Evolutionary conservation across 768 basidiomycete species (phyloP), one percentile per base, ranked within the genome.

Genomic region (Trametes cubensis): DNA sequence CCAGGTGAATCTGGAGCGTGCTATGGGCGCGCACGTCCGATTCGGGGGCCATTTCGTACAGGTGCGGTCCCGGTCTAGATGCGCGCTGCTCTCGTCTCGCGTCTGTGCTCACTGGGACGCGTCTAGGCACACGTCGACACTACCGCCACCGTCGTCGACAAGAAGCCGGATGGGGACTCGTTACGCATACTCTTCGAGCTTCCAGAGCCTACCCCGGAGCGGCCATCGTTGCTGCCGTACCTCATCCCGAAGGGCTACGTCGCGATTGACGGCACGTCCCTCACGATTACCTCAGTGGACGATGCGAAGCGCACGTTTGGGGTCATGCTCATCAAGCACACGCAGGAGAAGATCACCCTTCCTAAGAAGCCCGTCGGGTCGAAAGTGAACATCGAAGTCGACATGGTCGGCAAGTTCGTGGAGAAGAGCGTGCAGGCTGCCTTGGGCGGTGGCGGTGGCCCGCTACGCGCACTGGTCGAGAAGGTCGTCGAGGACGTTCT

Each of bases 41-140:
- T 97, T 98, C 69, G 97, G 97, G 25, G 97, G 97, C 13, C 97
- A 99, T 73, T 95, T 95, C 72, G 97, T 99, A 21, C 96, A 98
- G 85, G 95, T 92, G 69, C 58, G n/a, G 79, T 5, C 46, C 18
- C 17, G 45, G 23, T 18, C 34, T 34, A 34, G 34, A 4, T 39
- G 28, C 42, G 14, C 42, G 6, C 20, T 11, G 48, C 48, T 3
- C 14, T 18, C 47, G 60, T 20, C 25, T 6, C 14, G 15, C 20
- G 26, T 23, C 42, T n/a, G 23, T 20, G 17, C 6, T 20, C 8
- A 46, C 20, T 39, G 30, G 46, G 23, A 40, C 38, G 23, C 52
- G 14, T 21, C 30, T 62, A 98, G 94, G 97, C 91, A 18, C 97
- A 99, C 75, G 90, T 98, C 63, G 97, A 99, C 72, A 83, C 83